These are phyloP conservation scores for Alternaria consortialis DNA, from an alignment of 2,329 filamentous ascomycete genomes.

Conservation along the genomic window DNA sequence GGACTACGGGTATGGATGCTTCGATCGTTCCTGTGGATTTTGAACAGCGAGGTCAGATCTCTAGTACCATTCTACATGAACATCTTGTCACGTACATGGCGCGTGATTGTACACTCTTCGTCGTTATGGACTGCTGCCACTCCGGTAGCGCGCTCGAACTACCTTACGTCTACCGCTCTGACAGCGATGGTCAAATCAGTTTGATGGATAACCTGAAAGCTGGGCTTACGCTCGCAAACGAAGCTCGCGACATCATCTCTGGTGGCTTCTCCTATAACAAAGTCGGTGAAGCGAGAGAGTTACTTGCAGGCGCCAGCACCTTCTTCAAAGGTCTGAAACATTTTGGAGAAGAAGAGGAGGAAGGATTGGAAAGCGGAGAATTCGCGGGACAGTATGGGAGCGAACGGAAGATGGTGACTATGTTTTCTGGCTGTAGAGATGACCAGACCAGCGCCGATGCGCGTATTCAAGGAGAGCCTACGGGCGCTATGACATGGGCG, in stretches of 20 bases:
- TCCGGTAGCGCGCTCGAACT: slow-evolving; percentile 67
- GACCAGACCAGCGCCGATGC: slow-evolving; percentile 62
- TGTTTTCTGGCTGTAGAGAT: slow-evolving; percentile 62
- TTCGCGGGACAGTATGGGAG: slow-evolving; percentile 57
- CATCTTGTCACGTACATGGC: slow-evolving; percentile 63
- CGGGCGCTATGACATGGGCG: slow-evolving; percentile 60
- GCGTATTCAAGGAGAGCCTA: slow-evolving; percentile 54
- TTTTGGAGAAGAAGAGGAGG: slow-evolving; percentile 57
- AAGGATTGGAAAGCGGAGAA: slow-evolving; percentile 48
- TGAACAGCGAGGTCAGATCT: slow-evolving; percentile 62
- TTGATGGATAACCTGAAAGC: slow-evolving; percentile 64
- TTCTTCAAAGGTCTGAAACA: slow-evolving; percentile 65
- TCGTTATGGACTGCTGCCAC: slow-evolving; percentile 70
- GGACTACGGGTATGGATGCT: slow-evolving; percentile 53
- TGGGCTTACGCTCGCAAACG: slow-evolving; percentile 60
- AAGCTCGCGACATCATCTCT: slow-evolving; percentile 60
- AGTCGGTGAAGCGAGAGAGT: slow-evolving; percentile 60
- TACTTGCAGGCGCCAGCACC: slow-evolving; percentile 62
- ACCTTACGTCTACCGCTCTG: slow-evolving; percentile 66
- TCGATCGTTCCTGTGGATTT: slow-evolving; percentile 66
- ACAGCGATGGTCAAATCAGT: slow-evolving; percentile 65
- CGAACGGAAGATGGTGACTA: slow-evolving; percentile 60
- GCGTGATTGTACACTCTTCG: slow-evolving; percentile 61
- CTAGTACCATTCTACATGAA: slow-evolving; percentile 61
- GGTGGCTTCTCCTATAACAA: slow-evolving; percentile 62